Percentiles rank a stretch among this genome's conserved stretches.
Conservation (phyloP, 768 basidiomycete genomes). For the Mycena indigotica region DNA sequence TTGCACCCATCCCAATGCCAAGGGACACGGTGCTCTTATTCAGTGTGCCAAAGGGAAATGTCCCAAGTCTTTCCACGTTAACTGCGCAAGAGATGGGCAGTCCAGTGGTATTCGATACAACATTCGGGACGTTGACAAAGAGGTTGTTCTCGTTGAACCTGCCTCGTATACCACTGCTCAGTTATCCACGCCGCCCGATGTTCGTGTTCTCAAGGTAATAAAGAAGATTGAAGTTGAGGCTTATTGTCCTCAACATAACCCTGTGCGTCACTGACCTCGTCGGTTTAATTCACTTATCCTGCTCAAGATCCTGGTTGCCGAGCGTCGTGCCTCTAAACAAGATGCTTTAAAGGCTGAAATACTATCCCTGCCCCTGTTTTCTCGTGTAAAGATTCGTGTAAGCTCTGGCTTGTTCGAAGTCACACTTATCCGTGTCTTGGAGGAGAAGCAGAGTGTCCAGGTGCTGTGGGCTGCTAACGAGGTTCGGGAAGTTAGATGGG, state of each 20-base stretch:
- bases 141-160: slow-evolving; percentile 66
- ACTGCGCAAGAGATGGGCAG: slow-evolving; percentile 72
- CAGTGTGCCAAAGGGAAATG: slow-evolving; percentile 97
- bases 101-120: slow-evolving; percentile 58
- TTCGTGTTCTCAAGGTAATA: slow-evolving; percentile 62
- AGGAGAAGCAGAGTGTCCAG: slow-evolving; percentile 70
- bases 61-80: slow-evolving; percentile 89
- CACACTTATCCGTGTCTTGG: slow-evolving; percentile 68
- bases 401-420: slow-evolving; percentile 88
- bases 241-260: slow-evolving; percentile 87
- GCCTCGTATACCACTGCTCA: slow-evolving; percentile 6
- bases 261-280: slow-evolving; percentile 54
- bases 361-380: slow-evolving; percentile 65
- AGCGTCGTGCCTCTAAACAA: slow-evolving; percentile 73
- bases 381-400: slow-evolving; percentile 82
- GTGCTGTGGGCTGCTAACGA: slow-evolving; percentile 79
- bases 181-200: slow-evolving; percentile 5
- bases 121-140: slow-evolving; percentile 75
- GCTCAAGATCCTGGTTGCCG: slow-evolving; percentile 57
- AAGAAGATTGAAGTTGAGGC: slow-evolving; percentile 76
- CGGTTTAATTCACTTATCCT: not conserved
- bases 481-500: slow-evolving; percentile 83
- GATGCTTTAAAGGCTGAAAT: slow-evolving; percentile 74
- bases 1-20: slow-evolving; percentile 69
- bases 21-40: slow-evolving; percentile 77